Percentiles rank a stretch among this genome's conserved stretches.
phyloP scores from a whole-genome alignment of 129 eudicot species.

The Smallanthus sonchifolius region DNA sequence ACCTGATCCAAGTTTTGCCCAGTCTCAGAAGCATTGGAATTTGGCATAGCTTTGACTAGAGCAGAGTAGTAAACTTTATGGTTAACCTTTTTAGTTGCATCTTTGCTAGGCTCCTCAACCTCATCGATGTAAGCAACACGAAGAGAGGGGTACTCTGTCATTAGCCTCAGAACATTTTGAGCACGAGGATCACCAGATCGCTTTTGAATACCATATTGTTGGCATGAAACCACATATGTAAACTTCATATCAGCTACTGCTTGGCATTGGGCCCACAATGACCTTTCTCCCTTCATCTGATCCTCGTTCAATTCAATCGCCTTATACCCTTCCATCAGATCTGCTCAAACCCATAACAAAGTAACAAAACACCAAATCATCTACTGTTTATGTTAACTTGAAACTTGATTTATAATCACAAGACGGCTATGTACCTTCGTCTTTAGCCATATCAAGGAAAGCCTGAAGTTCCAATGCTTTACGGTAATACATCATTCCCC shows the following conservation, averaged over 20 bases:
- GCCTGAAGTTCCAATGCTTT: conserved; percentile 96
- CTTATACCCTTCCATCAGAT: conserved; percentile 85
- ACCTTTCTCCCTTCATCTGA: conserved; percentile 79
- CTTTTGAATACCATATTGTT: conserved; percentile 70
- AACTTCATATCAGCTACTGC: conserved; percentile 99
- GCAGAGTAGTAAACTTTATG: conserved; percentile 79
- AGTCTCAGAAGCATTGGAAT: conserved; percentile 64
- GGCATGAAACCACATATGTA: conserved; percentile 88
- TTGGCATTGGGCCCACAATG: conserved; percentile 76
- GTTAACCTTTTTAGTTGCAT: conserved; percentile 57
- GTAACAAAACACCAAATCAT: conserved; percentile 9
- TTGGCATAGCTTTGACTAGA: conserved; percentile 85
- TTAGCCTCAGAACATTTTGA: conserved; percentile 70
- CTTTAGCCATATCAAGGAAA: conserved; percentile 93
- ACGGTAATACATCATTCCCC: conserved; percentile 98
- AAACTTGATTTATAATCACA: conserved; percentile 1
- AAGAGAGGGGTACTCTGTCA: conserved; percentile 89
- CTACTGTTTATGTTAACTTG: neutral
- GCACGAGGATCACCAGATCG: conserved; percentile 82
- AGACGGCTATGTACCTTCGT: conserved; percentile 54
- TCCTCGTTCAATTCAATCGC: conserved; percentile 82
- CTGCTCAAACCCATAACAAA: conserved; percentile 31
- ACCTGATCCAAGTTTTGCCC: conserved; percentile 92
- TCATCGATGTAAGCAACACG: conserved; percentile 95
- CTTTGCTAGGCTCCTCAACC: conserved; percentile 85